phyloP scores from a whole-genome alignment of 208 protist genomes.

The Trypanosoma mega region DNA sequence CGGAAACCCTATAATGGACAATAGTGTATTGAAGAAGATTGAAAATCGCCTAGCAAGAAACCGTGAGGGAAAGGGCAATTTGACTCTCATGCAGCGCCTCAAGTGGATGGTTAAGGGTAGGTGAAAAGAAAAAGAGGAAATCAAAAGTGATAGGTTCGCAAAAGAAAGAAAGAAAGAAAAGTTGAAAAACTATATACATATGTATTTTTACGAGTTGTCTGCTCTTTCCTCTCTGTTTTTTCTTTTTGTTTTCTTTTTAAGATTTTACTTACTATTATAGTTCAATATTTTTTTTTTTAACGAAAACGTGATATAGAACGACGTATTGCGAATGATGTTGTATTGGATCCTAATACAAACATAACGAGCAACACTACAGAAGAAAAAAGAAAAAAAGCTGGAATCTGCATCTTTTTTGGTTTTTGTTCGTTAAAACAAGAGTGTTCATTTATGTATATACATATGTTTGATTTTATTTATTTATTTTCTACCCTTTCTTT shows the following conservation, averaged over 20 bases:
- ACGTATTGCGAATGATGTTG: too few relatives aligned
- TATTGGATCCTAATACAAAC: too few relatives aligned
- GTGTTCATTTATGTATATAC: too few relatives aligned
- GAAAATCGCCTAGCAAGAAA: slow-evolving; percentile 36
- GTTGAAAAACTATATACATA: not conserved
- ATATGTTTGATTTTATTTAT: too few relatives aligned
- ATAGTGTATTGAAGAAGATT: slow-evolving; percentile 28
- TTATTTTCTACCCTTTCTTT: not conserved
- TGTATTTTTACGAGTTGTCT: not conserved
- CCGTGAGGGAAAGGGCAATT: slow-evolving; percentile 20
- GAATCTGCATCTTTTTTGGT: too few relatives aligned
- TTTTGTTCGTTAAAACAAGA: too few relatives aligned
- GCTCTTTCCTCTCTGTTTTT: not conserved
- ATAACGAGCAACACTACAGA: too few relatives aligned
- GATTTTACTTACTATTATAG: too few relatives aligned
- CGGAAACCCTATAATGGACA: slow-evolving; percentile 31
- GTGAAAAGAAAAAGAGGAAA: not conserved
- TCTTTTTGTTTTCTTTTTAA: slow-evolving; percentile 1
- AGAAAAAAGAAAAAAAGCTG: too few relatives aligned
- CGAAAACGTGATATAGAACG: too few relatives aligned
- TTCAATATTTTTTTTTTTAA: too few relatives aligned
- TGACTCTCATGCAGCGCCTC: slow-evolving; percentile 6
- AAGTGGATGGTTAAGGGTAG: slow-evolving; percentile 16
- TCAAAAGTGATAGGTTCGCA: not conserved
- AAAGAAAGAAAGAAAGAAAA: not conserved